Conservation (phyloP, 2,329 filamentous ascomycete species). For the Exserohilum rostratum region DNA sequence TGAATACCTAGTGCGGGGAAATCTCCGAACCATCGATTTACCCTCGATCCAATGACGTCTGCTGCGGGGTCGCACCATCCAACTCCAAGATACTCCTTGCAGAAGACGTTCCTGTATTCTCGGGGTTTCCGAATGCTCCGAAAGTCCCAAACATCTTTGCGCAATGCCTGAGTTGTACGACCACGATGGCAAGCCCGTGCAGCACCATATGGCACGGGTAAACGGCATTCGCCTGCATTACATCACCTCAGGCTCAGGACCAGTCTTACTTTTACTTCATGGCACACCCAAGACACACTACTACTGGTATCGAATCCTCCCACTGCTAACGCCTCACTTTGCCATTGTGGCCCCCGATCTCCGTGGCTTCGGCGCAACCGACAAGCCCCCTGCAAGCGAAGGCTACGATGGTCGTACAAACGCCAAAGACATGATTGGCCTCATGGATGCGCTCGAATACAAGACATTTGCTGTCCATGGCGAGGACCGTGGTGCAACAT, state of each 20-base stretch:
- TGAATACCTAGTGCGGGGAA: background rate
- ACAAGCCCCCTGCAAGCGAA: constrained; percentile 46
- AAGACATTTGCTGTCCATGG: constrained; percentile 78
- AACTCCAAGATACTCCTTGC: too few relatives aligned
- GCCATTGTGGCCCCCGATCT: constrained; percentile 47
- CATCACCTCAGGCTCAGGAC: constrained; percentile 27
- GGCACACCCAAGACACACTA: constrained; percentile 32
- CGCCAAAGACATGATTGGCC: constrained; percentile 42
- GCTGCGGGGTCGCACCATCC: background rate
- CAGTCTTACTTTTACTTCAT: constrained; percentile 27
- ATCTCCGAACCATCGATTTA: background rate
- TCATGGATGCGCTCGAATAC: constrained; percentile 59
- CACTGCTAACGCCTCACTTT: constrained; percentile 45
- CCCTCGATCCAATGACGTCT: background rate
- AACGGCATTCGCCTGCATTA: constrained; percentile 32
- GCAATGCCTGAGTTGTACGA: constrained; percentile 29
- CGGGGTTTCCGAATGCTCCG: background rate
- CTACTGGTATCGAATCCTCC: constrained; percentile 48
- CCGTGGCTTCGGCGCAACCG: constrained; percentile 48
- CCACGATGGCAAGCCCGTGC: constrained; percentile 19
- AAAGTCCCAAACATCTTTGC: background rate
- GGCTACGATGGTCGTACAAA: constrained; percentile 48
- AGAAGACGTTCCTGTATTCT: background rate
- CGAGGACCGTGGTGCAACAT: constrained; percentile 42
- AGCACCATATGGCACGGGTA: constrained; percentile 27